A percentile compares a stretch with the other conserved stretches of the same genome.
Conservation (phyloP, 768 basidiomycete genomes). For the Leccinellum rugosiceps region DNA sequence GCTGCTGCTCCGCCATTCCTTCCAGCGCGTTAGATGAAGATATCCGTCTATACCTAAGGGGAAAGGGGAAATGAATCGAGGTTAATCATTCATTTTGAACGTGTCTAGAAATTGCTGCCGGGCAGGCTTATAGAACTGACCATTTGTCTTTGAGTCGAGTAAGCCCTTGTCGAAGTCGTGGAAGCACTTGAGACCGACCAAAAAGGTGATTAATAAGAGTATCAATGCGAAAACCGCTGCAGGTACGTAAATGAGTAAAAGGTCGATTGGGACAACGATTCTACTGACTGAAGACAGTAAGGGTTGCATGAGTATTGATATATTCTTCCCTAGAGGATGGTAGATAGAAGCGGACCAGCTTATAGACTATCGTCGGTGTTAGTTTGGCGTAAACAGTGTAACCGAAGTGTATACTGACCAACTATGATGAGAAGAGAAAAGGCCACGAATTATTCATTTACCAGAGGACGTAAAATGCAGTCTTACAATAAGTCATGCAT, state of each 20-base stretch:
- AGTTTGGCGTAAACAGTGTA: background rate
- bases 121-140: slow-evolving; percentile 50
- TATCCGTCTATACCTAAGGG: slow-evolving; percentile 46
- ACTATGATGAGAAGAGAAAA: slow-evolving; percentile 18
- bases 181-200: slow-evolving; percentile 75
- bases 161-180: slow-evolving; percentile 82
- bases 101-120: slow-evolving; percentile 18
- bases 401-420: slow-evolving; percentile 16
- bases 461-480: background rate
- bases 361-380: slow-evolving; percentile 56
- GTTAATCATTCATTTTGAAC: slow-evolving; percentile 38
- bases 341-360: slow-evolving; percentile 79
- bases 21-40: slow-evolving; percentile 37
- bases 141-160: slow-evolving; percentile 64
- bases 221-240: slow-evolving; percentile 75
- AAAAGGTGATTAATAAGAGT: slow-evolving; percentile 70
- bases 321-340: slow-evolving; percentile 56
- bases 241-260: background rate
- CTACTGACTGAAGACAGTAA: slow-evolving; percentile 75
- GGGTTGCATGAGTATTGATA: slow-evolving; percentile 69
- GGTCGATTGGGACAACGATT: background rate
- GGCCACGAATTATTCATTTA: slow-evolving; percentile 1
- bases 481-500: slow-evolving; percentile 73
- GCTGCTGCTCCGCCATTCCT: slow-evolving; percentile 45
- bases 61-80: background rate